Conservation (phyloP, 202 grass and related monocot species). For the Saccharum hybrid region DNA sequence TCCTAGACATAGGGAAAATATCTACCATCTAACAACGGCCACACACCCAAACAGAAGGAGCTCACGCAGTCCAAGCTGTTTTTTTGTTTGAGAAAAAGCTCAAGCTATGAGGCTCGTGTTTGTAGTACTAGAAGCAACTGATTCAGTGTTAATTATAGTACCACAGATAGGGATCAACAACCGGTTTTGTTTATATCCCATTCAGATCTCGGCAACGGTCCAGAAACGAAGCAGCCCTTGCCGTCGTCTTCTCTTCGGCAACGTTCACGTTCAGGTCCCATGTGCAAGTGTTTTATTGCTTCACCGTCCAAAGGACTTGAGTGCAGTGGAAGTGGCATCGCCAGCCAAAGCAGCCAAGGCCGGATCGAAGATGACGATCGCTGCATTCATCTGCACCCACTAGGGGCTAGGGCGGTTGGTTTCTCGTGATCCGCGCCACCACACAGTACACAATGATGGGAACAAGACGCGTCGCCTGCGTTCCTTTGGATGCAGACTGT, state of each 20-base stretch:
- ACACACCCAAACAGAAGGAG: not conserved
- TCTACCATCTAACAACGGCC: too few species aligned
- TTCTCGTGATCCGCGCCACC: conserved; percentile 29
- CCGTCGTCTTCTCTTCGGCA: not conserved
- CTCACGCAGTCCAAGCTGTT: too few species aligned
- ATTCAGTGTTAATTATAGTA: not conserved
- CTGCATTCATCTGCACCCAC: not conserved
- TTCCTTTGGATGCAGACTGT: too few species aligned
- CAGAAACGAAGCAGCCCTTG: not conserved
- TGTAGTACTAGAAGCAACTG: not conserved
- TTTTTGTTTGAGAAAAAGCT: too few species aligned
- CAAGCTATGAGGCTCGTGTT: too few species aligned
- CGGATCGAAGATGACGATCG: too few species aligned
- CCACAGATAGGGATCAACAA: not conserved
- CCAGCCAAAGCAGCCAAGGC: too few species aligned
- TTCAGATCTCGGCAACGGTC: not conserved
- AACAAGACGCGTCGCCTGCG: not conserved
- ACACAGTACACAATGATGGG: too few species aligned
- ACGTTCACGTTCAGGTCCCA: not conserved
- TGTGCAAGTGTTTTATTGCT: not conserved
- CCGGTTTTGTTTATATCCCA: not conserved
- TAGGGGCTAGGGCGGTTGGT: not conserved
- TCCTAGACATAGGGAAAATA: too few species aligned
- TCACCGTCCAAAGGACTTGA: not conserved
- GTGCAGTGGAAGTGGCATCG: too few species aligned